phyloP scores from a whole-genome alignment of 176 grass and related monocot species.

The Bonia amplexicaulis region DNA sequence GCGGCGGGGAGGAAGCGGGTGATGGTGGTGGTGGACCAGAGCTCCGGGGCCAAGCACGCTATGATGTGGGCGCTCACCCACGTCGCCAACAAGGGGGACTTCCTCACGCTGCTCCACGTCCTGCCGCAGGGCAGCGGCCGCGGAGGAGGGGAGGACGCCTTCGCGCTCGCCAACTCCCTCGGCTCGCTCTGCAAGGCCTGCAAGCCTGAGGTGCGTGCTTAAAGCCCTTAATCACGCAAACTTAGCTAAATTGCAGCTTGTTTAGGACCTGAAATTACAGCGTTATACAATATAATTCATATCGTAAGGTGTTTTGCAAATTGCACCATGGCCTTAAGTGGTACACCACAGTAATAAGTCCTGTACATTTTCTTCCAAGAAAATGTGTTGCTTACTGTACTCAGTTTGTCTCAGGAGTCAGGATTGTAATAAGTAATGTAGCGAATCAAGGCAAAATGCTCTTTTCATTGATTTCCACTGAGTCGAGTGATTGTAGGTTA shows the following conservation, averaged over 20 bases:
- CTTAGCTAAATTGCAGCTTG: neutral
- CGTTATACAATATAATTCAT: neutral
- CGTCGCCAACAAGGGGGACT: conserved; percentile 76
- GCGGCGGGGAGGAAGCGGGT: conserved; percentile 60
- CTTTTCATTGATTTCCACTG: neutral
- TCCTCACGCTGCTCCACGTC: conserved; percentile 82
- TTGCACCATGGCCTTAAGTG: neutral
- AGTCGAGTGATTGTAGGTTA: neutral
- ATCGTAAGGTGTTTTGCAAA: neutral
- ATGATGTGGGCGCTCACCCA: conserved; percentile 98
- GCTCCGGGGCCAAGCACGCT: conserved; percentile 75
- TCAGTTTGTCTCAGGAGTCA: too few relatives aligned
- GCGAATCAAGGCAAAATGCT: neutral
- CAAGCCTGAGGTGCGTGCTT: conserved; percentile 65
- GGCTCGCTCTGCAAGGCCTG: conserved; percentile 73
- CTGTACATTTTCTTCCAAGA: neutral
- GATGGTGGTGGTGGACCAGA: conserved; percentile 93
- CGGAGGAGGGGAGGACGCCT: conserved; percentile 29
- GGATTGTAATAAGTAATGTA: neutral
- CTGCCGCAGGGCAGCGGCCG: conserved; percentile 29
- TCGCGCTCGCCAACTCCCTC: conserved; percentile 64
- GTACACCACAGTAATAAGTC: neutral
- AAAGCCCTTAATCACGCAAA: neutral
- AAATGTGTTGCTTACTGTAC: neutral
- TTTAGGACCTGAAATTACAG: neutral